Base-by-base conservation (phyloP, 129 eudicot genomes). In the Flaveria linearis region DNA sequence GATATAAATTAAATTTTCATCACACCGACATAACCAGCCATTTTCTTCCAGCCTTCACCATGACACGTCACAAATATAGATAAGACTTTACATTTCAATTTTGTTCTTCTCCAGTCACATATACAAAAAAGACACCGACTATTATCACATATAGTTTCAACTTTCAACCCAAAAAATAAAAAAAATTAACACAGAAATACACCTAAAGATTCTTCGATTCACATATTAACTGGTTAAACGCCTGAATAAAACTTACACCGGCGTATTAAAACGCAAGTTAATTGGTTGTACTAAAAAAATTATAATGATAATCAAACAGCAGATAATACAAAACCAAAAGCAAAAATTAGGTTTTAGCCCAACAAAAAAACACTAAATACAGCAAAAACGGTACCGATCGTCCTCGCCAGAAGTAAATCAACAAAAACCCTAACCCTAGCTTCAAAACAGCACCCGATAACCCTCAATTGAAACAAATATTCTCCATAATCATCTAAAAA, bases 361-460 rank as follows among this genome's bases (percentile, higher is more conserved):
- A 52, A 36, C 28, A 26, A 76, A 20, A 30, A 30, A 50, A 36
- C 41, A 36, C 41, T 0, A 61, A n/a, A 41, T n/a, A 25, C 41
- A 43, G 51, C 58, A 55, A 78, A 49, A 57, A 68, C 3, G 23
- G 15, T 14, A 67, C 67, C 25, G 55, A 67, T 76, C 74, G 18
- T 39, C 41, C 10, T 65, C 80, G 2, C 33, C 25, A 65, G 9
- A 50, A 14, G 43, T 22, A 49, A 14, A 49, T 49, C 53, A 72
- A 62, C 65, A 72, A 63, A 49, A 79, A 71, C 73, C 82, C 75
- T 80, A 80, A 73, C 83, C 83, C 79, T 66, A 65, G 61, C 74
- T 80, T 52, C 22, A 63, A n/a, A 71, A 71, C 26, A 62, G 0
- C 50, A n/a, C 60, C 17, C 42, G 15, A 53, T 28, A 64, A 33